Base-by-base conservation (phyloP, 2,329 filamentous ascomycete genomes). In the Annulohypoxylon truncatum region DNA sequence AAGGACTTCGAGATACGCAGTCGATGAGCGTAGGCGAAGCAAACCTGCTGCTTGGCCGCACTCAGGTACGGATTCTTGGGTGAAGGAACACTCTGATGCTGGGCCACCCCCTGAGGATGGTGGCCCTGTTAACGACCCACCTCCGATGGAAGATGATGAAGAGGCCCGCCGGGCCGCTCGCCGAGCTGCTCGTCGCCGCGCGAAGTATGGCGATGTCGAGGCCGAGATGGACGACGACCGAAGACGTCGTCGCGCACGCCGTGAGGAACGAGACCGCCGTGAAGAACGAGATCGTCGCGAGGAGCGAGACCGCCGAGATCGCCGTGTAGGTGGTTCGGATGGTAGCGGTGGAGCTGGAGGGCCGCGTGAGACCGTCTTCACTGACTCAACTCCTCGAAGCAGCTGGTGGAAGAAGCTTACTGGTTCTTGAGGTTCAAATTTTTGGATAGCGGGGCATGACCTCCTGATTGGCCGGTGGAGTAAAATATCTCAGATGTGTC, bases 21-120 rank as follows among this genome's bases (percentile, higher is more conserved):
- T 80, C 47, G 79, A 74, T 28, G 81, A 77, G 55, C 75, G 67
- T 38, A 73, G 61, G 67, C 74, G 59, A 68, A 72, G 63, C 64
- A 75, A 79, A 31, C 48, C 60, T 8, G 31, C 82, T 7, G 80
- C 80, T 8, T 90, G 88, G 88, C 87, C 88, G 15, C 85, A 89
- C 73, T 89, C 85, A 5, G 87, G 88, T 24, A 90, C 87, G 0
- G 87, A 85, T 7, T 89, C 87, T 0, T 90, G 88, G 88, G 87
- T 90, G 3, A 89, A 89, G 76, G 87, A 90, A 10, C 84, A 89
- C 70, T 86, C 84, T 1, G 88, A 89, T 70, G 87, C 87, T 2
- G 86, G 86, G 1, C 86, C 87, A 2, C 87, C 87, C 1, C 86
- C 85, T 0, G 81, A 82, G 0, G 79, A 80, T 46, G 78, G 77